Conservation (phyloP, 192 early-diverging fungal species). For the Podila clonocystis region DNA sequence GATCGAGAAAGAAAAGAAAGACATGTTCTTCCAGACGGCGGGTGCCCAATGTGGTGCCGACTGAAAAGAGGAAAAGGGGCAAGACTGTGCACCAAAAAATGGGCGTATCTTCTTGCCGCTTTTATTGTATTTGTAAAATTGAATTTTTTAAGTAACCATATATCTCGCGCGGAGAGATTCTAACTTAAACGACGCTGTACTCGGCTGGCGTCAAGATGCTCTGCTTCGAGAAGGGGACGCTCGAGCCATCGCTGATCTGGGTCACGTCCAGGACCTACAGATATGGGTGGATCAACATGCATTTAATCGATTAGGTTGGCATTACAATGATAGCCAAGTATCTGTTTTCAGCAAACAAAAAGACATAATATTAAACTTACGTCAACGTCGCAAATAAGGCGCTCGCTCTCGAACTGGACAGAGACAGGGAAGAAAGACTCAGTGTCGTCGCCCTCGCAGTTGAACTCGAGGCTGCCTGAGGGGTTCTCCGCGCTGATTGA, state of each 20-base stretch:
- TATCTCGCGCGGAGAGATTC: not conserved
- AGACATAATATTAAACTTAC: constrained; percentile 44
- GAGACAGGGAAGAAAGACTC: constrained; percentile 88
- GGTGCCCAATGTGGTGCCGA: no score
- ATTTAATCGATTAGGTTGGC: not conserved
- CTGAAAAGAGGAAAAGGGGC: no score
- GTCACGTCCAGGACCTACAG: constrained; percentile 65
- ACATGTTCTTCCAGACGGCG: no score
- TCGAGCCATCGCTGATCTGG: constrained; percentile 63
- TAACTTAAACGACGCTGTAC: constrained; percentile 80
- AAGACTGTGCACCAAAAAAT: no score
- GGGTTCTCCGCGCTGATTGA: constrained; percentile 81
- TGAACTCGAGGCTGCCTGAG: constrained; percentile 89
- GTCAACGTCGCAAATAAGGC: constrained; percentile 82
- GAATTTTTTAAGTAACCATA: not conserved
- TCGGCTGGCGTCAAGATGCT: constrained; percentile 78
- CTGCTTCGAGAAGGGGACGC: constrained; percentile 78
- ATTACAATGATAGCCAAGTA: not conserved
- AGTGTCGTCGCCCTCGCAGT: constrained; percentile 77
- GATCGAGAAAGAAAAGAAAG: not conserved
- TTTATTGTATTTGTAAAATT: no score
- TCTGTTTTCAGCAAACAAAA: not conserved
- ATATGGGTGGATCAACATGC: not conserved
- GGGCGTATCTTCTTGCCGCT: no score
- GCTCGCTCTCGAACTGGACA: constrained; percentile 78